Evolutionary conservation across 1,284 basidiomycete species (phyloP).

Genomic region (Apiotrichum gamsii): DNA sequence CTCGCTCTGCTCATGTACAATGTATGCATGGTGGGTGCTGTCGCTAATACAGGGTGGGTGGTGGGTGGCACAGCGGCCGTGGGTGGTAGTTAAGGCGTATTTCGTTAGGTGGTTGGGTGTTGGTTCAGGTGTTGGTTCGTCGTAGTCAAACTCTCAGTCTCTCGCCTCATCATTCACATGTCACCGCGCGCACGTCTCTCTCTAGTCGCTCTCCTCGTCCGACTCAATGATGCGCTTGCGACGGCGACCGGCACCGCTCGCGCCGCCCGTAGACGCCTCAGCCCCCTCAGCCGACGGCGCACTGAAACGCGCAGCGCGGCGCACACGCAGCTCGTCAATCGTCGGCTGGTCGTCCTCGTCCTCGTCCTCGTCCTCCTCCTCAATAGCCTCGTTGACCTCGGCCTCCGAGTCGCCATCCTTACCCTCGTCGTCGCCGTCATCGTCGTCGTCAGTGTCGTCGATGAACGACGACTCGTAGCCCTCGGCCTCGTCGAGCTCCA

Average conservation of each 20-base stretch:
- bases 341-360: constrained; percentile 17
- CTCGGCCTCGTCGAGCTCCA: constrained; percentile 6
- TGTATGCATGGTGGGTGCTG: no score
- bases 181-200: background rate
- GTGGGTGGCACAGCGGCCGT: no score
- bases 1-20: no score
- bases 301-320: constrained; percentile 11
- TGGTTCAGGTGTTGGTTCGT: no score
- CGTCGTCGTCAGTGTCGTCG: constrained; percentile 5
- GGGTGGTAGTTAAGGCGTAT: no score
- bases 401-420: constrained; percentile 4
- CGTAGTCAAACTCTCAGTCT: no score
- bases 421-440: constrained; percentile 2
- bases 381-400: background rate
- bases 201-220: background rate
- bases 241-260: background rate
- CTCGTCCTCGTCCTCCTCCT: constrained; percentile 12
- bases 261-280: background rate
- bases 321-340: constrained; percentile 13
- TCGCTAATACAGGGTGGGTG: no score
- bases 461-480: constrained; percentile 19
- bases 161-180: no score
- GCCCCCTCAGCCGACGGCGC: background rate
- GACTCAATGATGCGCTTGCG: background rate
- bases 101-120: no score